Evolutionary conservation across 2,329 filamentous ascomycete species (phyloP), one percentile per base, ranked within the genome.

Genomic region (Didymella pinodella): DNA sequence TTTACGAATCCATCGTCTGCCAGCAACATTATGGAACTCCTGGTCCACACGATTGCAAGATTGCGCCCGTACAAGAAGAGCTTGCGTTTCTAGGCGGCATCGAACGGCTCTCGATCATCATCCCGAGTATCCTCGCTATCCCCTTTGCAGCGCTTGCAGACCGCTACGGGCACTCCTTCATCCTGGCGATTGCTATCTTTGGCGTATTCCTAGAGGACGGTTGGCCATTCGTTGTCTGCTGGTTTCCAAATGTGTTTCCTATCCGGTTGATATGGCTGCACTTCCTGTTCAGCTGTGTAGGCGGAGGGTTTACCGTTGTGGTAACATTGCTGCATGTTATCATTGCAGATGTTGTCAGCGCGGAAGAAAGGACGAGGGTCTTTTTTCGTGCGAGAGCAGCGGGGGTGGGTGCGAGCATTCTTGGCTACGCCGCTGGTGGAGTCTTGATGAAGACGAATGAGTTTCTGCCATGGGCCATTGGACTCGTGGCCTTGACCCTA

Each of bases 111-210:
- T 62, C 59, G 0, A 62, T 66, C 5, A 61, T 68, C 18, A 62
- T 68, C 4, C 66, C 66, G 6, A 64, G 61, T 14, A 48, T 68
- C 7, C 56, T 68, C 6, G 61, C 61, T 2, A 64, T 68, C 25
- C 66, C 66, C 0, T 68, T 68, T 22, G 64, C 64, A 7, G 61
- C 61, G 34, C 53, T 68, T 1, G 66, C 66, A 8, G 66, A 68
- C 40, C 59, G 61, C 2, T 56, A 57, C 40, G 66, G 66, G 2
- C 66, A 68, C 31, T 59, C 57, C 1, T 25, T 59, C 4, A 61
- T 68, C 18, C 48, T 68, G 6, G 59, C 57, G 0, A 28, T 68
- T 41, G 66, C 66, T 1, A 29, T 68, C 6, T 62, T 65, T 20
- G 66, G 66, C 29, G 43, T 62, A 0, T 57, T 64, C 14, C 48